These are phyloP conservation scores for Candida pini DNA, from an alignment of 805 yeast genomes.

Conservation along the genomic window DNA sequence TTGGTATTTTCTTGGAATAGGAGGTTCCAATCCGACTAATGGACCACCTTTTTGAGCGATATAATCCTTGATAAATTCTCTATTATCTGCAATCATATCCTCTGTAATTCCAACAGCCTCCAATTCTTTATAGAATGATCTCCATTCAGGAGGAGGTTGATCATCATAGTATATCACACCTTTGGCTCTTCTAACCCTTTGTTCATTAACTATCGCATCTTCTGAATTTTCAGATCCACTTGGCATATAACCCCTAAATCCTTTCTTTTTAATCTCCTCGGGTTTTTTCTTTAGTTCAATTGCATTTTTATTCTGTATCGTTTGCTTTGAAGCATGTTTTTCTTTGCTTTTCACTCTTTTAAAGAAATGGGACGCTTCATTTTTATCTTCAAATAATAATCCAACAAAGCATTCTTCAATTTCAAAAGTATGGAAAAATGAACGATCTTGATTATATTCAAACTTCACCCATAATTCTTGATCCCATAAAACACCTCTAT, in stretches of 20 bases:
- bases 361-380: conserved; percentile 80
- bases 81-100: conserved; percentile 83
- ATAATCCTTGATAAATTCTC: conserved; percentile 76
- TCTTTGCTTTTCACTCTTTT: conserved; percentile 71
- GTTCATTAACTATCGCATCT: conserved; percentile 34
- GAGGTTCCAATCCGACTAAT: conserved; percentile 79
- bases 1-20: conserved; percentile 62
- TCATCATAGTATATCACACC: conserved; percentile 70
- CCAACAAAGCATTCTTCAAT: conserved; percentile 87
- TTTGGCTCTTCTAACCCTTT: conserved; percentile 49
- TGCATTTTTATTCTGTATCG: conserved; percentile 82
- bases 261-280: conserved; percentile 35
- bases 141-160: conserved; percentile 81
- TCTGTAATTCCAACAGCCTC: conserved; percentile 77
- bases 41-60: conserved; percentile 73
- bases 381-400: conserved; percentile 78
- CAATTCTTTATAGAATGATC: conserved; percentile 63
- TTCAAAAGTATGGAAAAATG: conserved; percentile 93
- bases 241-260: conserved; percentile 66
- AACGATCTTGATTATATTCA: conserved; percentile 87
- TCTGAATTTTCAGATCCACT: conserved; percentile 12
- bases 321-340: conserved; percentile 83
- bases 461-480: conserved; percentile 89
- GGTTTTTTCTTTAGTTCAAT: conserved; percentile 63
- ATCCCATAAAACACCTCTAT: conserved; percentile 92